Conservation (phyloP, 2,329 filamentous ascomycete species). For the Pseudogymnoascus sp. region DNA sequence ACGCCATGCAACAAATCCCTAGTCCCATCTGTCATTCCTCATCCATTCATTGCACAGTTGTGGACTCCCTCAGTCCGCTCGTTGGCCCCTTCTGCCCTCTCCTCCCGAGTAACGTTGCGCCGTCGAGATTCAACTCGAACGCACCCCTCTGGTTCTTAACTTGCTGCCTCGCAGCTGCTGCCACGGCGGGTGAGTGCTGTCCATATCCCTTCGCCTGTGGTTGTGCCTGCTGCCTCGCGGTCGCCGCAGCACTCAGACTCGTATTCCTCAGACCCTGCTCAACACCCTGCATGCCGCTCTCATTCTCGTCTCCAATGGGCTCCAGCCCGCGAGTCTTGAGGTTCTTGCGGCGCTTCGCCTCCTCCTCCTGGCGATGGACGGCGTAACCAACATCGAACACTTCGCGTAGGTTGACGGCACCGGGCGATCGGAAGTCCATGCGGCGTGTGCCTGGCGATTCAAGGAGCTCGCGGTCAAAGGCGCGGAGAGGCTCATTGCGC, state of each 20-base stretch:
- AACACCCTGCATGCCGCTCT: constrained; percentile 59
- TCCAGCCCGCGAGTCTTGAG: constrained; percentile 59
- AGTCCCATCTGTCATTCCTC: background rate
- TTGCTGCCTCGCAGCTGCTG: constrained; percentile 73
- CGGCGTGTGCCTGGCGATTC: constrained; percentile 54
- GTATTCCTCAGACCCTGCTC: constrained; percentile 84
- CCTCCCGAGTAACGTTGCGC: constrained; percentile 78
- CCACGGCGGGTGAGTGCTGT: constrained; percentile 77
- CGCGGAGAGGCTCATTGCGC: constrained; percentile 33
- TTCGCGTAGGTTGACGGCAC: constrained; percentile 88
- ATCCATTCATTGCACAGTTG: constrained; percentile 21
- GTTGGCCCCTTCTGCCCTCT: constrained; percentile 41
- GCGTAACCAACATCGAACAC: constrained; percentile 98
- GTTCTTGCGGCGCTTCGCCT: constrained; percentile 84
- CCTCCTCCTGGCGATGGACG: constrained; percentile 92
- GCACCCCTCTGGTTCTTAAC: constrained; percentile 65
- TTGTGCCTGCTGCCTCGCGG: constrained; percentile 42
- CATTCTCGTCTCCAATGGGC: constrained; percentile 53
- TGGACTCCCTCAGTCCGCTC: constrained; percentile 23
- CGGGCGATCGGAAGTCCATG: constrained; percentile 90
- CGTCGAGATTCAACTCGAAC: constrained; percentile 88
- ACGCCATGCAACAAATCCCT: background rate
- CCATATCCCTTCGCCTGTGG: constrained; percentile 60
- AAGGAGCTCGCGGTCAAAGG: constrained; percentile 47
- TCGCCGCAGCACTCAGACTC: constrained; percentile 59